Percentiles rank a stretch among this genome's conserved stretches.
Evolutionary conservation across 2,329 filamentous ascomycete species (phyloP).

Genomic region (Gnomoniopsis sp.): DNA sequence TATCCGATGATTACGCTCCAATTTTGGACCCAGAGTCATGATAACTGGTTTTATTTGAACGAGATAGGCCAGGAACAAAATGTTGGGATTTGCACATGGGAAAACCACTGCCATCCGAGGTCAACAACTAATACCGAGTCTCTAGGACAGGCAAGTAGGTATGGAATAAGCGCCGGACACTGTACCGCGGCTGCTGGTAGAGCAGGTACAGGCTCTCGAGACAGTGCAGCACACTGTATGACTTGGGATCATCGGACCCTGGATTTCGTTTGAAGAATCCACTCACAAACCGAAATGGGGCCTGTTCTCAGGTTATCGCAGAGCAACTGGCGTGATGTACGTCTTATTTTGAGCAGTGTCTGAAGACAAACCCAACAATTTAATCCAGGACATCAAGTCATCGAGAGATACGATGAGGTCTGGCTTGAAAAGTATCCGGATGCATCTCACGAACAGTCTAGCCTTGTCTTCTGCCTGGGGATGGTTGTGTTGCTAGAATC

Average conservation of each 20-base stretch:
- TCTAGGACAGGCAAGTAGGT: not conserved
- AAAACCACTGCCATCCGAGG: slow-evolving; percentile 11
- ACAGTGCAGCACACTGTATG: not conserved
- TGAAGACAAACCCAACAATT: not conserved
- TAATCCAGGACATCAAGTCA: not conserved
- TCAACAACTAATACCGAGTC: slow-evolving; percentile 3
- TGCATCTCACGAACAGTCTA: no score
- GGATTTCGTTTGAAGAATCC: not conserved
- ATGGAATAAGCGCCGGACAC: not conserved
- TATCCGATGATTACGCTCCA: not conserved
- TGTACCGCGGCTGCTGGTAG: not conserved
- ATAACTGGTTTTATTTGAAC: not conserved
- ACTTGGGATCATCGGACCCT: not conserved
- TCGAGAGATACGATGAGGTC: not conserved
- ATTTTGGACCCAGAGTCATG: not conserved
- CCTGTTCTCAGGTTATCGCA: not conserved
- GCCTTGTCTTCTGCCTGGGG: not conserved
- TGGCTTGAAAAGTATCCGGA: no score
- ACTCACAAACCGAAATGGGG: not conserved
- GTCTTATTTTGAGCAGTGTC: not conserved
- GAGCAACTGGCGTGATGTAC: not conserved
- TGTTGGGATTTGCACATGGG: slow-evolving; percentile 15
- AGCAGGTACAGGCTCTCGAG: no score
- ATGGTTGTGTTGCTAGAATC: not conserved
- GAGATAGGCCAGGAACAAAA: not conserved